Evolutionary conservation across 768 basidiomycete species (phyloP).

Genomic region (Suillus subaureus): DNA sequence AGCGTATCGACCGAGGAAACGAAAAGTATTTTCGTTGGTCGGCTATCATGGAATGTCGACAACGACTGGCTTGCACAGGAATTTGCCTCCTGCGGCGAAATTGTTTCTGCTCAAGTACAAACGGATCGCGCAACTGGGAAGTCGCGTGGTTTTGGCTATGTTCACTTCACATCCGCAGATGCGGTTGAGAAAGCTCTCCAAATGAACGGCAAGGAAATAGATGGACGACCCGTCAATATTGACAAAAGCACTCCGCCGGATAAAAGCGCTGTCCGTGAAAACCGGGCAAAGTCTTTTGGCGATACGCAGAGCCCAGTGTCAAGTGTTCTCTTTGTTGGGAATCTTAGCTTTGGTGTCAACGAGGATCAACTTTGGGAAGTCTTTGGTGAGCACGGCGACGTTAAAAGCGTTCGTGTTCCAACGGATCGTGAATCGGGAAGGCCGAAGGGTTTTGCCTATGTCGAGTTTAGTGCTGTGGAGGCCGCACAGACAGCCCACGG

Average conservation of each 20-base stretch:
- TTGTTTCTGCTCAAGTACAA: constrained; percentile 87
- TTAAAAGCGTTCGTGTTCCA: constrained; percentile 87
- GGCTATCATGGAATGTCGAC: constrained; percentile 95
- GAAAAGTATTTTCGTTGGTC: constrained; percentile 87
- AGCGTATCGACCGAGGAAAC: constrained; percentile 45
- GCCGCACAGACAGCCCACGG: constrained; percentile 80
- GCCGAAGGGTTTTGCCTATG: constrained; percentile 96
- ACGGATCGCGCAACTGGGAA: constrained; percentile 80
- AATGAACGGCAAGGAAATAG: constrained; percentile 86
- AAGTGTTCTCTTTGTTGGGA: constrained; percentile 85
- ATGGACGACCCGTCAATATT: constrained; percentile 86
- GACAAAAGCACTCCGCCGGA: constrained; percentile 74
- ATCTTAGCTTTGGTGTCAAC: constrained; percentile 75
- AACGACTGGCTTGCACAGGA: constrained; percentile 93
- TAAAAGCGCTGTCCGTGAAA: constrained; percentile 58
- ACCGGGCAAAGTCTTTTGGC: constrained; percentile 75
- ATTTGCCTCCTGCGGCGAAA: constrained; percentile 87
- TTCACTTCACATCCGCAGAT: constrained; percentile 68
- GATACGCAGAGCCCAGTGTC: constrained; percentile 71
- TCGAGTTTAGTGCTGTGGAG: constrained; percentile 86
- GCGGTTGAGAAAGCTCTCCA: constrained; percentile 81
- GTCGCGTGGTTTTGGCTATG: constrained; percentile 85
- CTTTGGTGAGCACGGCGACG: constrained; percentile 84
- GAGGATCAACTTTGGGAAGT: constrained; percentile 90
- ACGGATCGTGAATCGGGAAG: constrained; percentile 90